Percentiles rank a stretch among this genome's conserved stretches.
Evolutionary conservation across 2,329 filamentous ascomycete genomes (phyloP).

Genomic region (Paecilomyces formosus): DNA sequence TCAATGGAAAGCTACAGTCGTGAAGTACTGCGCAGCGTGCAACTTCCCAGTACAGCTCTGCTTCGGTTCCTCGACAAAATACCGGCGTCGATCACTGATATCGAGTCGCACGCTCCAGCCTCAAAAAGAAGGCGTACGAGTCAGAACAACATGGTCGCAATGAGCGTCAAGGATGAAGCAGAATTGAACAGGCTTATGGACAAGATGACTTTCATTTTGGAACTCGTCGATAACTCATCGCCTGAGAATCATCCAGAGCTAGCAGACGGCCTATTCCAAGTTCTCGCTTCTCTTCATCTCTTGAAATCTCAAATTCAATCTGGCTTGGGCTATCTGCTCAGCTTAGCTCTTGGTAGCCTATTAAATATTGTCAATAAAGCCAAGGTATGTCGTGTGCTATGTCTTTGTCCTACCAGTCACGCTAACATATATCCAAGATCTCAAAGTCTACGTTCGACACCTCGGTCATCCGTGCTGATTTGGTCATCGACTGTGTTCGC

Average conservation of each 20-base stretch:
- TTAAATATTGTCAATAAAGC: conserved; percentile 75
- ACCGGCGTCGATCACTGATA: conserved; percentile 59
- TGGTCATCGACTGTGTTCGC: conserved; percentile 90
- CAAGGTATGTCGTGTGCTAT: conserved; percentile 34
- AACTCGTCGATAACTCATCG: conserved; percentile 75
- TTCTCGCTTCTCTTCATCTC: conserved; percentile 79
- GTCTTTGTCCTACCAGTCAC: conserved; percentile 5
- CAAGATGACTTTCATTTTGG: conserved; percentile 77
- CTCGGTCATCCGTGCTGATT: conserved; percentile 74
- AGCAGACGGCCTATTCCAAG: conserved; percentile 70
- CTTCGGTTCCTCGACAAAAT: conserved; percentile 65
- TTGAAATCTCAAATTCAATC: conserved; percentile 74
- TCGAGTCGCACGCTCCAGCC: conserved; percentile 63
- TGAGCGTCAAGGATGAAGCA: conserved; percentile 54
- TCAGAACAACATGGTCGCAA: conserved; percentile 58
- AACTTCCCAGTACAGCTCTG: conserved; percentile 67
- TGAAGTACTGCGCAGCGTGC: conserved; percentile 64
- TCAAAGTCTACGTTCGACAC: conserved; percentile 57
- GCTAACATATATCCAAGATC: conserved; percentile 4
- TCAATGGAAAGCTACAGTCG: conserved; percentile 33
- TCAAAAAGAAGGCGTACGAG: conserved; percentile 76
- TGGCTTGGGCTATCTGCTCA: conserved; percentile 84
- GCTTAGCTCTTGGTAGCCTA: conserved; percentile 72
- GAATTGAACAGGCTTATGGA: conserved; percentile 62
- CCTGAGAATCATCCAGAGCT: conserved; percentile 68